Evolutionary conservation across 2,329 filamentous ascomycete species (phyloP).

Genomic region (Ascochyta viciae-villosae): DNA sequence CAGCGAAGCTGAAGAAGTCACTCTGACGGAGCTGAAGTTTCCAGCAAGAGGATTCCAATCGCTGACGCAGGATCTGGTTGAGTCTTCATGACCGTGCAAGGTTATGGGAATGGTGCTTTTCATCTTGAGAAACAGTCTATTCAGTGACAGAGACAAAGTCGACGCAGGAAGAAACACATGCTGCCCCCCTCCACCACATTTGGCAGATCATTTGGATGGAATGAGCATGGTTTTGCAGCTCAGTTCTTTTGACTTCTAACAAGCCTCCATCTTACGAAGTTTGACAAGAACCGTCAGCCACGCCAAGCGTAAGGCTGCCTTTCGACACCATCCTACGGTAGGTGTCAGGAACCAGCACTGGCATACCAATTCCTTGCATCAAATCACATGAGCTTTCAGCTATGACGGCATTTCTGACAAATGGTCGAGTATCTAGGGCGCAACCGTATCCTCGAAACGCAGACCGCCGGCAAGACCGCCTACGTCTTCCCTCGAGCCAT

Average conservation of each 20-base stretch:
- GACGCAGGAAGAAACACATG: not conserved
- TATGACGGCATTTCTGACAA: conserved; percentile 9
- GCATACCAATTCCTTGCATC: not conserved
- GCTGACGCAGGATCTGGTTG: too few species aligned
- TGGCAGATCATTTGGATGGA: not conserved
- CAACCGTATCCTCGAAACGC: conserved; percentile 1
- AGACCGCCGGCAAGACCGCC: conserved; percentile 1
- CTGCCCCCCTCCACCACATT: not conserved
- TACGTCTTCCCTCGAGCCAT: not conserved
- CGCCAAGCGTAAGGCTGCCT: conserved; percentile 6
- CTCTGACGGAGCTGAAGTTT: too few species aligned
- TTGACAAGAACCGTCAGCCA: conserved; percentile 12
- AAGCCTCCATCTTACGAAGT: conserved; percentile 2
- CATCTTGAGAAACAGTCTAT: too few species aligned
- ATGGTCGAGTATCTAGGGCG: conserved; percentile 2
- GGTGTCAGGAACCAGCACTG: conserved; percentile 11
- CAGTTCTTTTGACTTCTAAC: not conserved
- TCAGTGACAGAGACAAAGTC: too few species aligned
- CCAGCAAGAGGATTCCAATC: too few species aligned
- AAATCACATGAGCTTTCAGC: conserved; percentile 3
- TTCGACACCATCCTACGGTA: not conserved
- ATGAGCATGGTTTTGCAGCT: conserved; percentile 6
- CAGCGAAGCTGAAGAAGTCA: too few species aligned
- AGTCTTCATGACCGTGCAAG: too few species aligned
- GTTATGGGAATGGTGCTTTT: too few species aligned